Evolutionary conservation across 345 rosid species (phyloP).

Genomic region (Eucalyptus regnans): DNA sequence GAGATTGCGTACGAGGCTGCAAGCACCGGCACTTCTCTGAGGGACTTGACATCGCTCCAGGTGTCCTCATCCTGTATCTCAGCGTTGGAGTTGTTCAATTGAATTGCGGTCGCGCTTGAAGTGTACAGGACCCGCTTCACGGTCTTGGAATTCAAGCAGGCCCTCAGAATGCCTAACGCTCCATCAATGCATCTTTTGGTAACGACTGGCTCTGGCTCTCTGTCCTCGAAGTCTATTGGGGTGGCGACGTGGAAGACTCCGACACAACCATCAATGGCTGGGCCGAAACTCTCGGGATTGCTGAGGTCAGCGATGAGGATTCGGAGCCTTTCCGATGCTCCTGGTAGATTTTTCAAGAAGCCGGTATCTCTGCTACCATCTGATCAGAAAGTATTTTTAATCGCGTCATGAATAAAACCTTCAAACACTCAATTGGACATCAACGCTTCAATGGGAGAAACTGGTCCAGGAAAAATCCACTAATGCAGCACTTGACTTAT

Average conservation of each 20-base stretch:
- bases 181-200: constrained; percentile 36
- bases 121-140: constrained; percentile 59
- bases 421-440: too few relatives aligned
- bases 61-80: constrained; percentile 14
- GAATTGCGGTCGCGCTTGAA: constrained; percentile 19
- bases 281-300: constrained; percentile 6
- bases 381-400: neutral
- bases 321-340: constrained; percentile 39
- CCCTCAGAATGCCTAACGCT: constrained; percentile 30
- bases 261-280: constrained; percentile 6
- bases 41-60: constrained; percentile 11
- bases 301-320: constrained; percentile 7
- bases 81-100: neutral
- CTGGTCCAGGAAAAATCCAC: too few relatives aligned
- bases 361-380: constrained; percentile 32
- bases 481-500: too few relatives aligned
- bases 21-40: neutral
- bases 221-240: neutral
- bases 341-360: constrained; percentile 40
- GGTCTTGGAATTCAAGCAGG: constrained; percentile 35
- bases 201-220: constrained; percentile 30
- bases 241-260: constrained; percentile 19
- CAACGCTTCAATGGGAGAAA: too few relatives aligned
- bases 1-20: neutral
- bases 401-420: too few relatives aligned